These are phyloP conservation scores for Mangifera indica DNA, from an alignment of 345 rosid species.

Conservation along the genomic window DNA sequence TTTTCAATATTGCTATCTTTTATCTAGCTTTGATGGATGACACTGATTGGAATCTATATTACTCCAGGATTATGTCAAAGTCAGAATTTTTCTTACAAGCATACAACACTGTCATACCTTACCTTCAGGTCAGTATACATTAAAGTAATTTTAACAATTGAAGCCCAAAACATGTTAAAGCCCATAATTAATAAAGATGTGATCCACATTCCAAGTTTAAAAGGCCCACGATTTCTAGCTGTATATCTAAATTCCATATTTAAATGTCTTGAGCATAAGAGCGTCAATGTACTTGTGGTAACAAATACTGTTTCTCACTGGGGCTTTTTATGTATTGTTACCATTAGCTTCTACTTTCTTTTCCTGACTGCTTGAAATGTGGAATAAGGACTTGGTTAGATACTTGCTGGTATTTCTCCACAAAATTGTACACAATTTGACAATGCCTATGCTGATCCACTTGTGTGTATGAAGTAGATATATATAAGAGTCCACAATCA, in stretches of 20 bases:
- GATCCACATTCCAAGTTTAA: too few species aligned
- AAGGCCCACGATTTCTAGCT: too few species aligned
- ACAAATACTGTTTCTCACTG: neutral
- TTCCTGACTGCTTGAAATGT: neutral
- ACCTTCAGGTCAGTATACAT: slow-evolving; percentile 65
- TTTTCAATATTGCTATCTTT: neutral
- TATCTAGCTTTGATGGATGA: neutral
- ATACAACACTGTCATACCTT: slow-evolving; percentile 46
- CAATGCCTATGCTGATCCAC: neutral
- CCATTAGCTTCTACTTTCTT: neutral
- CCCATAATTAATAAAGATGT: too few species aligned
- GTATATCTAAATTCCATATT: neutral
- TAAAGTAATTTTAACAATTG: too few species aligned
- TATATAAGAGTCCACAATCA: neutral
- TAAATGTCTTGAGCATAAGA: neutral
- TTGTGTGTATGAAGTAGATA: neutral
- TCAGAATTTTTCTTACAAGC: slow-evolving; percentile 49
- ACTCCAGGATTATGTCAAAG: slow-evolving; percentile 54
- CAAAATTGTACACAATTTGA: neutral
- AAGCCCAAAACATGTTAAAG: too few species aligned
- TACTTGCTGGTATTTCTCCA: slow-evolving; percentile 2
- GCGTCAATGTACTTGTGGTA: neutral
- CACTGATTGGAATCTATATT: slow-evolving; percentile 17
- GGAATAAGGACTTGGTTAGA: neutral
- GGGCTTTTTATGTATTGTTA: neutral